A percentile compares a stretch with the other conserved stretches of the same genome.
These are phyloP conservation scores for Draba incana DNA, from an alignment of 345 rosid species.

Conservation along the genomic window DNA sequence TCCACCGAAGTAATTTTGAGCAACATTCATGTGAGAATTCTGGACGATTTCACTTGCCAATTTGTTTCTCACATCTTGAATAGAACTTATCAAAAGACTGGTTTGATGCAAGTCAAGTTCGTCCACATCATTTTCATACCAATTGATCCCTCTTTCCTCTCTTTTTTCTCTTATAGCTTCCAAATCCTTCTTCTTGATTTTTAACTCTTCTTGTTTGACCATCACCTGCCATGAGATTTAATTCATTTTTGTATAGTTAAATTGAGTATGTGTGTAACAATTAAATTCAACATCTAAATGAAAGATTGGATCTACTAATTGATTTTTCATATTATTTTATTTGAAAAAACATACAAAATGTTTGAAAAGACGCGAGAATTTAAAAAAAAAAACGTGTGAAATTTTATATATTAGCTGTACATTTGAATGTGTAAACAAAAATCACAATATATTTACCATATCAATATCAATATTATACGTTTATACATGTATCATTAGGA, in stretches of 20 bases:
- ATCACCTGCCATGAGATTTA: background rate
- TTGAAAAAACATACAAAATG: background rate
- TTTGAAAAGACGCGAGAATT: too few relatives aligned
- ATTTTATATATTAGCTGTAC: background rate
- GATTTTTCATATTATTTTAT: background rate
- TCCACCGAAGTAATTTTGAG: background rate
- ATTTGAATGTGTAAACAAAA: background rate
- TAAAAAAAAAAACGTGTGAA: too few relatives aligned
- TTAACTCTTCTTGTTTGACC: constrained; percentile 45
- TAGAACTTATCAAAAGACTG: constrained; percentile 33
- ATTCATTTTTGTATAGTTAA: background rate
- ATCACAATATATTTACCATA: background rate
- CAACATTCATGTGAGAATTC: background rate
- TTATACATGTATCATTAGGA: too few relatives aligned
- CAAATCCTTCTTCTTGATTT: constrained; percentile 41
- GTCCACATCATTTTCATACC: constrained; percentile 59
- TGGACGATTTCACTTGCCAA: constrained; percentile 37
- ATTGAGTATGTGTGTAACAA: background rate
- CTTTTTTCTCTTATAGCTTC: constrained; percentile 28
- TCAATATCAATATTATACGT: too few relatives aligned
- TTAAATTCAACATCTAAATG: background rate
- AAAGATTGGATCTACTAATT: too few relatives aligned
- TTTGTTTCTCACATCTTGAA: constrained; percentile 45
- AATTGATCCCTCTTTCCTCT: constrained; percentile 20
- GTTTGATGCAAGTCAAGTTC: constrained; percentile 45